Percentiles rank a stretch among this genome's conserved stretches.
Evolutionary conservation across 257 asterid genomes (phyloP).

Genomic region (Echium plantagineum): DNA sequence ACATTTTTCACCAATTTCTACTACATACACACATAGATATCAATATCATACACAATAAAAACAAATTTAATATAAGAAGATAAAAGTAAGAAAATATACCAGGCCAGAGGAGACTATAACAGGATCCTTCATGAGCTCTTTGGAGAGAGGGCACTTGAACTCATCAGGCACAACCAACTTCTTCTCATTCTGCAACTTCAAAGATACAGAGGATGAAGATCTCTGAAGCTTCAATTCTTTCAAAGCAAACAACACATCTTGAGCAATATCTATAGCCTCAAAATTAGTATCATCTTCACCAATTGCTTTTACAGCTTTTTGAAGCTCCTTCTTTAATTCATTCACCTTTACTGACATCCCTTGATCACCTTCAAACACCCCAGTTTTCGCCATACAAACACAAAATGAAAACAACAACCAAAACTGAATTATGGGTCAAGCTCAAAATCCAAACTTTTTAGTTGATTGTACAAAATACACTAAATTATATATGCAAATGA

Average conservation of each 20-base stretch:
- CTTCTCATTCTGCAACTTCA: neutral
- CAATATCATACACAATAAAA: too few relatives aligned
- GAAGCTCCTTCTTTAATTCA: conserved; percentile 39
- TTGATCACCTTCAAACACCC: neutral
- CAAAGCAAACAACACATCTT: conserved; percentile 24
- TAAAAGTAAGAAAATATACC: conserved; percentile 18
- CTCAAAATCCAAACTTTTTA: too few relatives aligned
- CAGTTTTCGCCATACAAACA: neutral
- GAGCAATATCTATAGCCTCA: conserved; percentile 28
- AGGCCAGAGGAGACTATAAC: conserved; percentile 47
- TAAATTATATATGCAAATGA: too few relatives aligned
- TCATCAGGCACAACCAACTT: conserved; percentile 21
- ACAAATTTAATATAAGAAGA: too few relatives aligned
- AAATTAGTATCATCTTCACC: conserved; percentile 24
- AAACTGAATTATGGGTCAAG: neutral
- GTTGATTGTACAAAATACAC: too few relatives aligned
- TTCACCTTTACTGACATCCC: neutral
- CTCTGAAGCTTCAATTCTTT: conserved; percentile 16
- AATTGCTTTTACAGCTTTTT: conserved; percentile 23
- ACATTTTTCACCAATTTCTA: neutral
- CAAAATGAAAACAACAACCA: too few relatives aligned
- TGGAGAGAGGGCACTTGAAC: conserved; percentile 44
- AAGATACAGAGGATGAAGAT: neutral
- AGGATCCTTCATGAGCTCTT: conserved; percentile 38
- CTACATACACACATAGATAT: too few relatives aligned